Base-by-base conservation (phyloP, 805 yeast genomes). In the Metschnikowia lochheadii region DNA sequence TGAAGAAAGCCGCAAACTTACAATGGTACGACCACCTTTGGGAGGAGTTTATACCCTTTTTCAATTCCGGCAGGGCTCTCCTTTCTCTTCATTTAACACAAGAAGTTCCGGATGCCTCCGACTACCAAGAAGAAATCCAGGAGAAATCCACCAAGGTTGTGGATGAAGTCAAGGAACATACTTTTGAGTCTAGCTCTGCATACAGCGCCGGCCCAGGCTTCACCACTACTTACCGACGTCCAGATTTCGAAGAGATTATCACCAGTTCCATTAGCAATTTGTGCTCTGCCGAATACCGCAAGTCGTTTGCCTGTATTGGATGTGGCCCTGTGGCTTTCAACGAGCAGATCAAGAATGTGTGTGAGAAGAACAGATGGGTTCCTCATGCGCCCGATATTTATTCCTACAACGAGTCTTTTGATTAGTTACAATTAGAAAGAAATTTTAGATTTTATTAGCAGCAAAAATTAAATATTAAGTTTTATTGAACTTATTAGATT, bases 241-340 rank as follows among this genome's bases (percentile, higher is more conserved):
- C 68, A 6, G 54, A 57, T 20, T 20, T 63, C 15, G 57, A 51
- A 4, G 45, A 39, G 1, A 54, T 62, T 11, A 55, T 63, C 8
- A 48, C 50, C n/a, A 52, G 60, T 33, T 58, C 59, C 5, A 52
- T 51, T 11, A 40, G 46, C 6, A 43, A 56, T 14, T 55, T 57
- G 8, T 49, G 58, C n/a, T 44, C 54, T 4, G 34, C 40, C 2
- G 40, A 44, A 7, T 51, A 52, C 32, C 57, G 59, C 36, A 65
- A 63, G 49, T 57, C 70, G 0, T 53, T 75, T 50, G 80, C 78
- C 2, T 68, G 74, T 7, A 43, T 69, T 10, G 59, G 65, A 15
- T 76, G 80, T 63, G 81, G 81, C 0, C 72, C 77, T 1, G 54
- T 49, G 2, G 54, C 49, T 0, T 68, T 77, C 50, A 64, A 70